Evolutionary conservation across 2,329 filamentous ascomycete genomes (phyloP).

Genomic region (Botrytis tulipae): DNA sequence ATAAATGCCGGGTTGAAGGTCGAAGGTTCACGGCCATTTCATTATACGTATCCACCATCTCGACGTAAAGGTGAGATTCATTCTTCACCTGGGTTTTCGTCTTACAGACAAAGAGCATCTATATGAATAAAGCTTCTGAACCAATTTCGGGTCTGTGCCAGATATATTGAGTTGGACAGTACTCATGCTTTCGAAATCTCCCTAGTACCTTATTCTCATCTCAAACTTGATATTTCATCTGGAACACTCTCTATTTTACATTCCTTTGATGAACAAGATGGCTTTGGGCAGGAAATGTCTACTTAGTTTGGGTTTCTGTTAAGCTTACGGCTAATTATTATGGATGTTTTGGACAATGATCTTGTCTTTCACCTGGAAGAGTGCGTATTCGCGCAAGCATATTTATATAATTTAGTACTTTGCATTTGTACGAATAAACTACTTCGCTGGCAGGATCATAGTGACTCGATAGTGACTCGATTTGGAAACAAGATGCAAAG

Average conservation of each 20-base stretch:
- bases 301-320: background rate
- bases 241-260: background rate
- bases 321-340: background rate
- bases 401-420: background rate
- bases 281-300: background rate
- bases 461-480: no score
- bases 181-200: background rate
- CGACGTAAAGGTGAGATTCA: background rate
- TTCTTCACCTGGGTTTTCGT: background rate
- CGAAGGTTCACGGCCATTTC: background rate
- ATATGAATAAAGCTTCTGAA: background rate
- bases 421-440: background rate
- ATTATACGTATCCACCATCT: background rate
- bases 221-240: background rate
- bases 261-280: background rate
- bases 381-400: background rate
- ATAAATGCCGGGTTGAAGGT: no score
- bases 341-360: background rate
- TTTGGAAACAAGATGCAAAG: background rate
- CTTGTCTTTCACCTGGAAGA: background rate
- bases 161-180: background rate
- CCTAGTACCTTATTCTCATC: background rate
- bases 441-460: background rate
- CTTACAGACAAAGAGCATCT: no score
- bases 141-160: background rate